A percentile compares a stretch with the other conserved stretches of the same genome.
Conservation (phyloP, 768 basidiomycete species). For the Hemileccinum rubropunctum region DNA sequence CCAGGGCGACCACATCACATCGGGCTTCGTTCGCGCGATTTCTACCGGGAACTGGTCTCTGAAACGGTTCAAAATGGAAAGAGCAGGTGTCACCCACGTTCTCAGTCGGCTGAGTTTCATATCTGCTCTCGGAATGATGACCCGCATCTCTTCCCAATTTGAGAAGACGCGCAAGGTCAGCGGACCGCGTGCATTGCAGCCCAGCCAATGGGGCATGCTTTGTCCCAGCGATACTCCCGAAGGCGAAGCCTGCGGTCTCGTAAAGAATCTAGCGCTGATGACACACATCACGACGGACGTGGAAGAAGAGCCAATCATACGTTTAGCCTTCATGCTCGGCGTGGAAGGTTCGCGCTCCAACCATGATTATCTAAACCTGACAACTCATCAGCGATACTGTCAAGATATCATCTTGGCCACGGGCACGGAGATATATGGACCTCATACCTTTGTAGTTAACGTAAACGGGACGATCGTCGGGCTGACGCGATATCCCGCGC, state of each 20-base stretch:
- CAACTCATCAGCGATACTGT: slow-evolving; percentile 11
- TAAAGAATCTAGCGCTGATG: slow-evolving; percentile 98
- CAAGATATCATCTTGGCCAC: slow-evolving; percentile 88
- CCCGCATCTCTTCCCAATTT: slow-evolving; percentile 96
- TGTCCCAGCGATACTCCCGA: slow-evolving; percentile 99
- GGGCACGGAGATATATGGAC: slow-evolving; percentile 94
- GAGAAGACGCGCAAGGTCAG: slow-evolving; percentile 99
- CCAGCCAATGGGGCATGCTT: slow-evolving; percentile 98
- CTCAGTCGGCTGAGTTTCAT: slow-evolving; percentile 94
- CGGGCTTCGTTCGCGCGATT: slow-evolving; percentile 94
- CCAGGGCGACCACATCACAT: slow-evolving; percentile 93
- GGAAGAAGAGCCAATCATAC: slow-evolving; percentile 90
- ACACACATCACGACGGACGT: slow-evolving; percentile 99
- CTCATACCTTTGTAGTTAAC: slow-evolving; percentile 90
- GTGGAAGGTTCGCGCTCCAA: slow-evolving; percentile 71
- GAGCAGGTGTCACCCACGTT: slow-evolving; percentile 97
- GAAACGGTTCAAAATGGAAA: slow-evolving; percentile 99
- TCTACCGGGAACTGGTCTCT: slow-evolving; percentile 99
- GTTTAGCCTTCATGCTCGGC: slow-evolving; percentile 90
- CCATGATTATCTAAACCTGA: slow-evolving; percentile 8
- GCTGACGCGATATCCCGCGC: slow-evolving; percentile 77
- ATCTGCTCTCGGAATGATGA: slow-evolving; percentile 99
- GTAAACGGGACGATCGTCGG: slow-evolving; percentile 97
- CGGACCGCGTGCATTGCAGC: slow-evolving; percentile 94
- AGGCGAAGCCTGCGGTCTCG: slow-evolving; percentile 98